A percentile compares a stretch with the other conserved stretches of the same genome.
Conservation (phyloP, 2,329 filamentous ascomycete species). For the Clonostachys solani region DNA sequence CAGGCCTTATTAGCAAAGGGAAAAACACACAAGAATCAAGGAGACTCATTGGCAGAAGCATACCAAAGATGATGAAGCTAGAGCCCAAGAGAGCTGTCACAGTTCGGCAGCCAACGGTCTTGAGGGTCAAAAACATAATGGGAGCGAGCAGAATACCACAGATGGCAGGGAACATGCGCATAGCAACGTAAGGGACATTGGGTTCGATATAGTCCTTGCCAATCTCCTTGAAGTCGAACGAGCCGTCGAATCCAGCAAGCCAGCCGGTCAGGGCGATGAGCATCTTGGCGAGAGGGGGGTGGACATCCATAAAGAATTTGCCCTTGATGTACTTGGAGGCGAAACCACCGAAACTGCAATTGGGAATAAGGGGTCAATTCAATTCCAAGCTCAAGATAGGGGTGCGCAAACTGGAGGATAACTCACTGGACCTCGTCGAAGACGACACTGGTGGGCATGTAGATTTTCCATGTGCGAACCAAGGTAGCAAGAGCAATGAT, state of each 20-base stretch:
- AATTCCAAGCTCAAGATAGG: not conserved
- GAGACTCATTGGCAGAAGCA: conserved; percentile 21
- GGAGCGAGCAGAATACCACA: conserved; percentile 86
- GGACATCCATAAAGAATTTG: conserved; percentile 99
- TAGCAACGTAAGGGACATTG: conserved; percentile 92
- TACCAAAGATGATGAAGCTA: conserved; percentile 86
- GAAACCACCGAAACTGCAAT: conserved; percentile 85
- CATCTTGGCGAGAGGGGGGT: conserved; percentile 93
- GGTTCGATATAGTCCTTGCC: conserved; percentile 98
- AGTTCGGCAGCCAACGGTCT: conserved; percentile 84
- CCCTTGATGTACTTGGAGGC: conserved; percentile 99
- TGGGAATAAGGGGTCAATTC: not conserved
- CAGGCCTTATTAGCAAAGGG: conserved; percentile 15
- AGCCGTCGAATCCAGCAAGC: conserved; percentile 89
- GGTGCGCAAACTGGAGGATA: not conserved
- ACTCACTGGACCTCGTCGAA: conserved; percentile 99
- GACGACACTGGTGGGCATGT: conserved; percentile 92
- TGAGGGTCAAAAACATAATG: conserved; percentile 91
- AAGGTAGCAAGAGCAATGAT: conserved; percentile 72
- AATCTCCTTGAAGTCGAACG: conserved; percentile 99
- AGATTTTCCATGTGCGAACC: conserved; percentile 92
- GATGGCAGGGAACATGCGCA: conserved; percentile 89
- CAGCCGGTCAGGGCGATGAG: conserved; percentile 93
- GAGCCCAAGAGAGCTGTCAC: conserved; percentile 80
- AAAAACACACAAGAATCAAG: not conserved